A percentile compares a stretch with the other conserved stretches of the same genome.
These are phyloP conservation scores for Metschnikowia shivogae DNA, from an alignment of 805 yeast species.

Conservation along the genomic window DNA sequence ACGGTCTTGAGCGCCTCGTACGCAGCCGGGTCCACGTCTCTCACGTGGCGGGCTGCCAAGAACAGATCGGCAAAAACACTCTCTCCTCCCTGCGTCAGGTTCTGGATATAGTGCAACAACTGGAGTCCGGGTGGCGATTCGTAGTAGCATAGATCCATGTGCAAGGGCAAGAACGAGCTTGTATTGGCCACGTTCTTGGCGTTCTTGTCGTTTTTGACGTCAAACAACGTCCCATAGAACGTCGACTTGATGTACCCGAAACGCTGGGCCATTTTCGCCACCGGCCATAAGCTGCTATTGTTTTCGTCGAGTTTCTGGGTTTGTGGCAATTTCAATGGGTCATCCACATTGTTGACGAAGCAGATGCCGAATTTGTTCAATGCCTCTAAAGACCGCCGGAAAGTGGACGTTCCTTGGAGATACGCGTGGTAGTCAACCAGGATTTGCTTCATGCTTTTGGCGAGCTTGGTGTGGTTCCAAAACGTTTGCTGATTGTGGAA, in stretches of 20 bases:
- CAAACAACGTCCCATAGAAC: conserved; percentile 68
- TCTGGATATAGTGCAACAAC: conserved; percentile 55
- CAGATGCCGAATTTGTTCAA: conserved; percentile 56
- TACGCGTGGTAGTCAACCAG: conserved; percentile 39
- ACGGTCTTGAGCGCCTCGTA: conserved; percentile 56
- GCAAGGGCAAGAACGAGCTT: conserved; percentile 59
- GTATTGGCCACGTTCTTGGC: conserved; percentile 66
- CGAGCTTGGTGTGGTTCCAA: conserved; percentile 40
- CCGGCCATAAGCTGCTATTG: conserved; percentile 40
- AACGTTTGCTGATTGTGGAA: conserved; percentile 28
- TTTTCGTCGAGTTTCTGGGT: conserved; percentile 34
- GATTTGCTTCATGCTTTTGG: conserved; percentile 17
- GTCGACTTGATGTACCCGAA: conserved; percentile 70
- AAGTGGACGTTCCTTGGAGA: conserved; percentile 23
- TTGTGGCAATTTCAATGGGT: conserved; percentile 26
- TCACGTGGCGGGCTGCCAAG: conserved; percentile 56
- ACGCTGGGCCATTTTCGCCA: conserved; percentile 38
- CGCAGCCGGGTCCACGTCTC: conserved; percentile 54
- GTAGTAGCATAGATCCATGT: conserved; percentile 72
- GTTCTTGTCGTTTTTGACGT: conserved; percentile 47
- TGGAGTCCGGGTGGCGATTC: conserved; percentile 83
- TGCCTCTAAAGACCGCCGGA: conserved; percentile 39
- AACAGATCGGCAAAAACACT: conserved; percentile 68
- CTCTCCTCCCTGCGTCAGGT: conserved; percentile 61
- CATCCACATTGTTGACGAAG: conserved; percentile 52